phyloP scores from a whole-genome alignment of 164 flowering plant species.

The Tetrastigma voinierianum region DNA sequence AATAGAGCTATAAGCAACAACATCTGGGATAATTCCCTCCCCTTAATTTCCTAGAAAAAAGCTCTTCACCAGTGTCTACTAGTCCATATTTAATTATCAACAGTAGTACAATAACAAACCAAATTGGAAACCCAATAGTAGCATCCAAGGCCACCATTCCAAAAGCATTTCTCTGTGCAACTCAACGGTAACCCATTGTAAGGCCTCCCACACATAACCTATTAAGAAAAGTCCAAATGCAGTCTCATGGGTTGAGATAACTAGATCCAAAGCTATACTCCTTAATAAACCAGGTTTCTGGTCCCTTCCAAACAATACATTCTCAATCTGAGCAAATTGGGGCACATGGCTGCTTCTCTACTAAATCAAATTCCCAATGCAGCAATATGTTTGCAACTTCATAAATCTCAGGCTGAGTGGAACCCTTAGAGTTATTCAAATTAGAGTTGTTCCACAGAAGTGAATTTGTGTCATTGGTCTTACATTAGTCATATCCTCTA shows the following conservation, averaged over 20 bases:
- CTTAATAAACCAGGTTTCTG: constrained; percentile 32
- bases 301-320: neutral
- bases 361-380: no score
- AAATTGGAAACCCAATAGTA: constrained; percentile 27
- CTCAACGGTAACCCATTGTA: constrained; percentile 22
- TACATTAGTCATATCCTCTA: neutral
- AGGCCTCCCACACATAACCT: constrained; percentile 44
- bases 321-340: no score
- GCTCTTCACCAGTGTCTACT: constrained; percentile 30
- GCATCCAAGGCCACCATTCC: constrained; percentile 4
- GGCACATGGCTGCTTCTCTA: no score
- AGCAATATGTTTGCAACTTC: no score
- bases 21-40: constrained; percentile 38
- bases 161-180: constrained; percentile 33
- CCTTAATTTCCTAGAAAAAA: constrained; percentile 41
- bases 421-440: no score
- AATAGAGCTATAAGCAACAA: constrained; percentile 35
- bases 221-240: constrained; percentile 46
- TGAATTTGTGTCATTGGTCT: no score
- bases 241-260: constrained; percentile 25
- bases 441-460: no score
- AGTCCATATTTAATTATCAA: constrained; percentile 40
- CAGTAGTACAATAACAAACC: constrained; percentile 24
- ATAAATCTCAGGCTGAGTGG: no score
- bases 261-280: constrained; percentile 32